Conservation (phyloP, 108 stramenopile species). For the Fistulifera pelliculosa region DNA sequence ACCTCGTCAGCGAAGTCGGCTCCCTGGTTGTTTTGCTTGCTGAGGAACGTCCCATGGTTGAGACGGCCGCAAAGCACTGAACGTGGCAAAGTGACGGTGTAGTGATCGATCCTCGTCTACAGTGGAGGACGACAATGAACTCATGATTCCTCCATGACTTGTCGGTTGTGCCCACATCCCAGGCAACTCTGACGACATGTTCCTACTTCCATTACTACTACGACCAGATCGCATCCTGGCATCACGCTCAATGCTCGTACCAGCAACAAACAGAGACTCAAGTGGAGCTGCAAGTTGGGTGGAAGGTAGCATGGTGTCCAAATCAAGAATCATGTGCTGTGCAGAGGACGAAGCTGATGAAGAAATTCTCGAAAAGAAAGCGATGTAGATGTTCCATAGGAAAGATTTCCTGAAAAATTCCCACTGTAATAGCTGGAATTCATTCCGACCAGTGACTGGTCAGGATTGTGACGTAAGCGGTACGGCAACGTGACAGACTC, state of each 20-base stretch:
- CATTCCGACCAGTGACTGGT: background rate
- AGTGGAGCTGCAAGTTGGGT: background rate
- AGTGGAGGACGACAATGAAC: conserved; percentile 31
- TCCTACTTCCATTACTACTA: conserved; percentile 9
- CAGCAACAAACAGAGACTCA: conserved; percentile 29
- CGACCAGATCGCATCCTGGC: conserved; percentile 27
- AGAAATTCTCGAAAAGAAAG: conserved; percentile 59
- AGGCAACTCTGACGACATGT: conserved; percentile 27
- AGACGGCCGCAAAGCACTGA: conserved; percentile 46
- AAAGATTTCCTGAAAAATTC: conserved; percentile 12
- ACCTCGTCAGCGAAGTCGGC: conserved; percentile 1
- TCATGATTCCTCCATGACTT: conserved; percentile 28
- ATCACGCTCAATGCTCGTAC: conserved; percentile 57
- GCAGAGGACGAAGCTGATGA: conserved; percentile 36
- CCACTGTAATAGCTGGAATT: conserved; percentile 12
- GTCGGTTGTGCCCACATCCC: conserved; percentile 54
- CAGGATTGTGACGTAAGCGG: conserved; percentile 21
- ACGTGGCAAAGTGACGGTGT: conserved; percentile 66
- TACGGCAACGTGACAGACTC: conserved; percentile 60
- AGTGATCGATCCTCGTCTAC: conserved; percentile 29
- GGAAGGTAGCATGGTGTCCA: conserved; percentile 36
- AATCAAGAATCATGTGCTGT: conserved; percentile 43
- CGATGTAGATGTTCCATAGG: conserved; percentile 32
- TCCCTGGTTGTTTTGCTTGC: background rate
- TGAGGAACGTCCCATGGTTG: conserved; percentile 1